Conservation (phyloP, 2,329 filamentous ascomycete genomes). For the Sordariomycetes sp. region DNA sequence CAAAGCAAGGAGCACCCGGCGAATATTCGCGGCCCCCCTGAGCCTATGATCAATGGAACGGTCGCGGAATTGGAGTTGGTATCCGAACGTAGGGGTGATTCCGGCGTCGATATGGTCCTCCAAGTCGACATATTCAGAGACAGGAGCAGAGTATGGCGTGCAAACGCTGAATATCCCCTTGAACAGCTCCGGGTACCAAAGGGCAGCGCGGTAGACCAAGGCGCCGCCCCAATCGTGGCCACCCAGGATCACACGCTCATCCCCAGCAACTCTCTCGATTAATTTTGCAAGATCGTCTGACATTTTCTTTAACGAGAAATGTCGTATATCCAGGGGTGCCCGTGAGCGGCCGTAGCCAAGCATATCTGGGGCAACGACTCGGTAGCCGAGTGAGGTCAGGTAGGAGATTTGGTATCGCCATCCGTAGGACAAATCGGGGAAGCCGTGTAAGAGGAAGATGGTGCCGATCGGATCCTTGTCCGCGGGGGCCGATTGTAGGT, state of each 20-base stretch:
- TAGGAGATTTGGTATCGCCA: constrained; percentile 85
- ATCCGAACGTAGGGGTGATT: constrained; percentile 59
- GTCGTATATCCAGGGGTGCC: constrained; percentile 41
- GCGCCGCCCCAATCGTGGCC: constrained; percentile 91
- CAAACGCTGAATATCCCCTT: constrained; percentile 69
- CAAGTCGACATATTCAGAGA: constrained; percentile 40
- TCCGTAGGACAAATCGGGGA: constrained; percentile 73
- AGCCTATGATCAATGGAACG: constrained; percentile 52
- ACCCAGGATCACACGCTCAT: constrained; percentile 60
- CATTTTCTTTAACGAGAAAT: constrained; percentile 56
- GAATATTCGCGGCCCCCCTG: constrained; percentile 49
- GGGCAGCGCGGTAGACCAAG: constrained; percentile 62
- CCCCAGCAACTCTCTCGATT: constrained; percentile 34
- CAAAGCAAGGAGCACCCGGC: constrained; percentile 58
- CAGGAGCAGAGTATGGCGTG: constrained; percentile 59
- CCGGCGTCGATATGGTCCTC: constrained; percentile 45
- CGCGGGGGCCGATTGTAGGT: constrained; percentile 34
- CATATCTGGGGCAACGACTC: constrained; percentile 76
- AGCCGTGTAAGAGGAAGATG: constrained; percentile 59
- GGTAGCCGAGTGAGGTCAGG: constrained; percentile 59
- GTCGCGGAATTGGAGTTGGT: constrained; percentile 72
- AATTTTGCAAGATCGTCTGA: constrained; percentile 64
- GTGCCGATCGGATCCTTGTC: constrained; percentile 32
- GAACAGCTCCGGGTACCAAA: constrained; percentile 64
- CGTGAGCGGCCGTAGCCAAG: constrained; percentile 75